These are phyloP conservation scores for Whalleya microplaca DNA, from an alignment of 2,329 filamentous ascomycete genomes.

Conservation along the genomic window DNA sequence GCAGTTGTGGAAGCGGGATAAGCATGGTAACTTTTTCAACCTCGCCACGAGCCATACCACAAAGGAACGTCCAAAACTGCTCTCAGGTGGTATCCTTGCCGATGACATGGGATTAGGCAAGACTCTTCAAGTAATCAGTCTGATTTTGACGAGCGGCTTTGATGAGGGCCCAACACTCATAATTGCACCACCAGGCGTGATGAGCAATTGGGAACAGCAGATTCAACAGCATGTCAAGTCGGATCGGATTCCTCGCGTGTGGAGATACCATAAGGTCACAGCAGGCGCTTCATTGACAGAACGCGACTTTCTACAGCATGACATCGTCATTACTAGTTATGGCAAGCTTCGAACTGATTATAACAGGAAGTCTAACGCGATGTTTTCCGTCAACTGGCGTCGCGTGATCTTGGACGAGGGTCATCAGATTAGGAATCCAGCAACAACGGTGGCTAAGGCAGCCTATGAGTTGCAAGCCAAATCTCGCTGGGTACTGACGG, in stretches of 20 bases:
- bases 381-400: slow-evolving; percentile 66
- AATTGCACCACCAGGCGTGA: slow-evolving; percentile 79
- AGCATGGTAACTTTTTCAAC: slow-evolving; percentile 59
- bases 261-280: slow-evolving; percentile 71
- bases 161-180: slow-evolving; percentile 71
- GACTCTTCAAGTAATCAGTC: slow-evolving; percentile 81
- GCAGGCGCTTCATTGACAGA: slow-evolving; percentile 39
- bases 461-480: slow-evolving; percentile 68
- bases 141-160: slow-evolving; percentile 63
- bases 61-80: slow-evolving; percentile 60
- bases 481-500: slow-evolving; percentile 79
- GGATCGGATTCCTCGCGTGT: slow-evolving; percentile 65
- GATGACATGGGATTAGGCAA: slow-evolving; percentile 95
- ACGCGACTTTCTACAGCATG: slow-evolving; percentile 64
- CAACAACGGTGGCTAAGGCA: slow-evolving; percentile 72
- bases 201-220: slow-evolving; percentile 89
- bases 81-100: slow-evolving; percentile 82
- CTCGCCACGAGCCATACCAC: slow-evolving; percentile 73
- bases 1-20: slow-evolving; percentile 75
- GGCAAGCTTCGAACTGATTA: slow-evolving; percentile 73
- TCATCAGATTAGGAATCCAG: slow-evolving; percentile 78
- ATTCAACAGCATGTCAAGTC: slow-evolving; percentile 71
- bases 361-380: slow-evolving; percentile 48
- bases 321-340: slow-evolving; percentile 85
- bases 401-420: slow-evolving; percentile 84